Percentiles rank a stretch among this genome's conserved stretches.
Evolutionary conservation across 176 grass and related monocot species (phyloP).

Genomic region (Carex kokanica): DNA sequence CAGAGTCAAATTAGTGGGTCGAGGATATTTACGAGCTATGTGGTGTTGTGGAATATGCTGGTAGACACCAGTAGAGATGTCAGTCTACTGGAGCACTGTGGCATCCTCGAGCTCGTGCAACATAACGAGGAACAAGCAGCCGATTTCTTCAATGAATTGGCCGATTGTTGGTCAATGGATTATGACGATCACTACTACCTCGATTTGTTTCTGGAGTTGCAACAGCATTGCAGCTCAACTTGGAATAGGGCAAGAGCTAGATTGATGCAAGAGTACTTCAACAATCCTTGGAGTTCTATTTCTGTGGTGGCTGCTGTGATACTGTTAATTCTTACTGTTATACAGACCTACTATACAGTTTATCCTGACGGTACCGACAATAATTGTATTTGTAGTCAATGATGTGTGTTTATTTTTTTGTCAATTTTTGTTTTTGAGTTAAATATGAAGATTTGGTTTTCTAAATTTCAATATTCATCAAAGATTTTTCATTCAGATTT

Average conservation of each 20-base stretch:
- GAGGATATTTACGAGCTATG: constrained; percentile 28
- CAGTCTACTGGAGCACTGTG: background rate
- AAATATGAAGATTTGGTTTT: too few species aligned
- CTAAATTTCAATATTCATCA: too few species aligned
- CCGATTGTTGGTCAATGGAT: background rate
- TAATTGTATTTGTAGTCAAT: background rate
- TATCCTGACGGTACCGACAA: background rate
- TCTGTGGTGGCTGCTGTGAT: constrained; percentile 21
- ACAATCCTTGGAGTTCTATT: constrained; percentile 35
- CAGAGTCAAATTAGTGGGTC: background rate
- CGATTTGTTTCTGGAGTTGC: background rate
- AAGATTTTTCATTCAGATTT: too few species aligned
- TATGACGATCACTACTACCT: background rate
- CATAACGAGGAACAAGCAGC: background rate
- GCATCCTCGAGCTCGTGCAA: constrained; percentile 27
- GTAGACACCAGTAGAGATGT: constrained; percentile 25
- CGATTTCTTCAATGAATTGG: constrained; percentile 22
- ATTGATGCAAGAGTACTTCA: constrained; percentile 39
- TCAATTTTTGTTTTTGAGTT: too few species aligned
- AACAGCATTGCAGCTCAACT: background rate
- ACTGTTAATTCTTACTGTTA: constrained; percentile 9
- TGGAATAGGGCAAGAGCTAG: constrained; percentile 10
- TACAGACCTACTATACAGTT: constrained; percentile 34
- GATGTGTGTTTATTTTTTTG: too few species aligned
- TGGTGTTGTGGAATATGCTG: constrained; percentile 40